Evolutionary conservation across 1,284 basidiomycete species (phyloP), one percentile per base, ranked within the genome.

Genomic region (Melampsora americana): DNA sequence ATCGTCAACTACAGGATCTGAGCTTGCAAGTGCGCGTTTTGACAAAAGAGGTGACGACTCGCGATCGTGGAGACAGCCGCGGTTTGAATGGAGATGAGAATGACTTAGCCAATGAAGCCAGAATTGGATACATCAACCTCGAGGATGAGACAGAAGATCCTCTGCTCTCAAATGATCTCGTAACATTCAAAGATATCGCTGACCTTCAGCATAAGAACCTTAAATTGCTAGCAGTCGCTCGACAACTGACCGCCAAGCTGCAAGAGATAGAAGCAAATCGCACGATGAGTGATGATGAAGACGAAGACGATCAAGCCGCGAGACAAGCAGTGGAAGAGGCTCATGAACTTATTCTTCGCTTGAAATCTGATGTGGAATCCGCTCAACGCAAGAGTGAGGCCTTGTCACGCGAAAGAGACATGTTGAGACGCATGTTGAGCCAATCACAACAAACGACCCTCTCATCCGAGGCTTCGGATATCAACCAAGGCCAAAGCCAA

Each of bases 191-290:
- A 64, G 91, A 89, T 0, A 88, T 98, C 66, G 86, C 88, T 14
- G 86, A 88, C 26, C 85, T 99, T 35, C 93, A 96, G 80, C 87
- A 90, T 66, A 93, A 96, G 84, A 99, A 99, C 82, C 89, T 91
- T 83, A 90, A 91, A 79, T 85, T 98, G 11, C 85, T 99, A 42
- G 89, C 88, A 81, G 89, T 96, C 78, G 89, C 91, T 9, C 87
- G 95, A 28, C 90, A 92, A 77, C 78, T 82, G 26, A 59, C 72
- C 78, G 80, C 5, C 68, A 77, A 67, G 18, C 78, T 74, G 78
- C 74, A 82, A 84, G 80, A 84, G 85, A 79, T 80, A 44, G 80
- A 81, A 53, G 84, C 84, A 74, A 78, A 80, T 65, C 81, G 80
- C 16, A 68, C 77, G 20, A 59, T 50, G 18, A 75, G 77, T 4